Evolutionary conservation across 257 asterid genomes (phyloP), one percentile per base, ranked within the genome.

Genomic region (Capsicum baccatum): DNA sequence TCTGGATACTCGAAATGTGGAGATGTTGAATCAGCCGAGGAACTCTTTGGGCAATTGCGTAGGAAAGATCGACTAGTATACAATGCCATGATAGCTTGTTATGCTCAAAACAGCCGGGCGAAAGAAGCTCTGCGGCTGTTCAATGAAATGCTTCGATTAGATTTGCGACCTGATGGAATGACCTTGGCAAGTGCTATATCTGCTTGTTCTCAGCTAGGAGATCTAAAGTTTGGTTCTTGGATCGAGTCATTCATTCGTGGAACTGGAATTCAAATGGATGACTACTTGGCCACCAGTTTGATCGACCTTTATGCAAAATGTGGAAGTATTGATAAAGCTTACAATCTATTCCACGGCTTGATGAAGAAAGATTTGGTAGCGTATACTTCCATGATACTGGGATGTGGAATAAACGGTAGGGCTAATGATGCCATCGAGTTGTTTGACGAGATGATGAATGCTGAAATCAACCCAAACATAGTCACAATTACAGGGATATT

Each of bases 191-290:
- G 97, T 86, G 94, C 89, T 80, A 82, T 96, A 52, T 96, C 98
- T 0, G 97, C 98, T 80, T 93, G 97, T 87, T 90, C 99, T 70
- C 97, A 93, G 35, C 86, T 96, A 37, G 99, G 98, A 86, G 97
- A 96, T 88, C 71, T 90, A 37, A 85, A 90, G 56, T 64, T 50
- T 1, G 97, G 93, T 60, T 62, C 87, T 81, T 89, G 89, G 89
- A 90, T 96, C 3, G 98, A 92, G 81, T 87, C 91, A 5, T 90
- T 88, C 89, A 89, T 92, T 89, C 84, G 2, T 74, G 89, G 91
- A 81, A 48, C 47, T 9, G 98, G 98, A 73, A 93, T 93, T 42
- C 62, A 70, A 78, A 92, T 93, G 97, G 99, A 96, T 79, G 96
- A 92, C 89, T 94, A 93, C 86, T 71, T 96, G 69, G 89, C 92